Conservation (phyloP, 331 rosid species). For the Arachis monticola region DNA sequence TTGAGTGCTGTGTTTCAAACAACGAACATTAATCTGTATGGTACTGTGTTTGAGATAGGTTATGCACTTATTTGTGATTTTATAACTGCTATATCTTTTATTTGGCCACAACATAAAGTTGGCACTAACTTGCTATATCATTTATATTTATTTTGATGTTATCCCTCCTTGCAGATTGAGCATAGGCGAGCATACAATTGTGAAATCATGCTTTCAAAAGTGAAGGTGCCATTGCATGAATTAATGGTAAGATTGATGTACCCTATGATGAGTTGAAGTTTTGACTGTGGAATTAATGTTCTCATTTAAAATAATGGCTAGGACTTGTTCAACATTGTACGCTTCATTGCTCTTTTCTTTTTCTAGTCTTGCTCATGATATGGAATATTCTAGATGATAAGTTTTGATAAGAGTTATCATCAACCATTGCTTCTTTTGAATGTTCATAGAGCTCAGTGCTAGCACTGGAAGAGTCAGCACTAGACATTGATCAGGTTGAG, state of each 20-base stretch:
- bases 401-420: slow-evolving; percentile 20
- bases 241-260: slow-evolving; percentile 71
- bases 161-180: slow-evolving; percentile 67
- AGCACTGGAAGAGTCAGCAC: slow-evolving; percentile 74
- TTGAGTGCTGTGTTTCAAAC: slow-evolving; percentile 31
- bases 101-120: slow-evolving; percentile 11
- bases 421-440: slow-evolving; percentile 44
- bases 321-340: slow-evolving; percentile 10
- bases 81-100: slow-evolving; percentile 18
- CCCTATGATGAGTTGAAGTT: not conserved
- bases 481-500: slow-evolving; percentile 87
- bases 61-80: slow-evolving; percentile 21
- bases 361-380: slow-evolving; percentile 25
- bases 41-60: slow-evolving; percentile 27
- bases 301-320: slow-evolving; percentile 5
- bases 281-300: slow-evolving; percentile 3
- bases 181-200: slow-evolving; percentile 95
- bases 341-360: slow-evolving; percentile 18
- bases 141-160: slow-evolving; percentile 26
- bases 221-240: slow-evolving; percentile 81
- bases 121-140: slow-evolving; percentile 2
- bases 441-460: slow-evolving; percentile 77
- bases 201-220: slow-evolving; percentile 98
- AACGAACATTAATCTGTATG: slow-evolving; percentile 28
- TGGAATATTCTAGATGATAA: slow-evolving; percentile 29